phyloP scores from a whole-genome alignment of 352 stramenopile species.

The Chrysophaeum taylorii region DNA sequence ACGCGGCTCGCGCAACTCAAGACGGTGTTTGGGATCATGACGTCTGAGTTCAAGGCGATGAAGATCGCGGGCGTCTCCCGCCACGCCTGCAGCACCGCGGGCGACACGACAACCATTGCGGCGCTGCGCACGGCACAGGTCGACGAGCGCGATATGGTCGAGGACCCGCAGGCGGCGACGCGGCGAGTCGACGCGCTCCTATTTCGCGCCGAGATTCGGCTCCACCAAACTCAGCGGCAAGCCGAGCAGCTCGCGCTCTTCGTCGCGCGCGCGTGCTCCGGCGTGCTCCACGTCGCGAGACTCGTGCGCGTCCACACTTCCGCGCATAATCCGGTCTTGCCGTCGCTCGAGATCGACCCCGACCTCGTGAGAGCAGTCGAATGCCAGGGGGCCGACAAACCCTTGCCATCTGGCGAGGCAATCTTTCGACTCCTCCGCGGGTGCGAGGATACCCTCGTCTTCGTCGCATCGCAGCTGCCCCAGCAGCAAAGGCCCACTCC shows the following conservation, averaged over 20 bases:
- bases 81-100: background rate
- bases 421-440: background rate
- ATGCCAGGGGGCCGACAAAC: too few species aligned
- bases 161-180: background rate
- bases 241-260: background rate
- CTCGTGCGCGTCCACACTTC: background rate
- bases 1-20: background rate
- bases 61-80: background rate
- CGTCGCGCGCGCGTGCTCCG: background rate
- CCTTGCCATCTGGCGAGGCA: too few species aligned
- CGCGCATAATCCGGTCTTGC: too few species aligned
- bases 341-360: background rate
- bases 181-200: background rate
- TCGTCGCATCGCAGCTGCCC: too few species aligned
- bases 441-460: conserved; percentile 8
- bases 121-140: background rate
- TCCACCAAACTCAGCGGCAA: background rate
- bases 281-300: background rate
- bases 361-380: background rate
- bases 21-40: background rate
- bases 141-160: background rate
- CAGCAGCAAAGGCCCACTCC: too few species aligned
- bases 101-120: background rate
- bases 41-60: background rate
- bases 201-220: background rate